Conservation (phyloP, 805 yeast species). For the Jamesozyma piceae region DNA sequence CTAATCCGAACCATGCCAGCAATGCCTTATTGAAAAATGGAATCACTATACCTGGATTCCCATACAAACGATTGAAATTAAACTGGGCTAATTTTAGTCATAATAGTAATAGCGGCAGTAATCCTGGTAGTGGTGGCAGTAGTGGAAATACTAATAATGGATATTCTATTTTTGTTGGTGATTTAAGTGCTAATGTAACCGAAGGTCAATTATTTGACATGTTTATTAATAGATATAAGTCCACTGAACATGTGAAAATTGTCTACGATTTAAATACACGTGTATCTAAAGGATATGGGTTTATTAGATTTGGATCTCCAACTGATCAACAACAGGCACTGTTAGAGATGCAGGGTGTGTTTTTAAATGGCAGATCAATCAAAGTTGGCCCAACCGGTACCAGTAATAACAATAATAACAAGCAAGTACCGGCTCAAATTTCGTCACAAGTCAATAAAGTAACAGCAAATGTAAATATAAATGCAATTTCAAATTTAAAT, state of each 20-base stretch:
- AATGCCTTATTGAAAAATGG: constrained; percentile 65
- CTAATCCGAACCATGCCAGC: constrained; percentile 48
- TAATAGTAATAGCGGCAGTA: constrained; percentile 32
- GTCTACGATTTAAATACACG: constrained; percentile 67
- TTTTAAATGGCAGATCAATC: constrained; percentile 64
- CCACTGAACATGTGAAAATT: constrained; percentile 66
- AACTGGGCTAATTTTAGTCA: constrained; percentile 61
- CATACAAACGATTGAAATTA: constrained; percentile 50
- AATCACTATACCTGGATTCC: constrained; percentile 48
- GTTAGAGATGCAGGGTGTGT: constrained; percentile 71
- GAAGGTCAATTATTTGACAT: constrained; percentile 56
- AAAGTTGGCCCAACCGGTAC: constrained; percentile 48
- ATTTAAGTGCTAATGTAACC: constrained; percentile 61
- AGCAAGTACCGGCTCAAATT: too few species aligned
- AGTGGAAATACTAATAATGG: constrained; percentile 30
- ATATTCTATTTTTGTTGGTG: constrained; percentile 77
- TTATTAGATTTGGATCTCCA: constrained; percentile 63
- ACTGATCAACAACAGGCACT: constrained; percentile 65
- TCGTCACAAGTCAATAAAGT: background rate
- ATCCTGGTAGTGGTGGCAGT: constrained; percentile 79
- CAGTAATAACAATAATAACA: background rate
- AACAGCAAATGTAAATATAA: background rate
- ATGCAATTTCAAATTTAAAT: background rate
- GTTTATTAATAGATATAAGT: constrained; percentile 62
- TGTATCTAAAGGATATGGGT: constrained; percentile 77